These are phyloP conservation scores for Fusarium sp. DNA, from an alignment of 2,329 filamentous ascomycete species.

Conservation along the genomic window DNA sequence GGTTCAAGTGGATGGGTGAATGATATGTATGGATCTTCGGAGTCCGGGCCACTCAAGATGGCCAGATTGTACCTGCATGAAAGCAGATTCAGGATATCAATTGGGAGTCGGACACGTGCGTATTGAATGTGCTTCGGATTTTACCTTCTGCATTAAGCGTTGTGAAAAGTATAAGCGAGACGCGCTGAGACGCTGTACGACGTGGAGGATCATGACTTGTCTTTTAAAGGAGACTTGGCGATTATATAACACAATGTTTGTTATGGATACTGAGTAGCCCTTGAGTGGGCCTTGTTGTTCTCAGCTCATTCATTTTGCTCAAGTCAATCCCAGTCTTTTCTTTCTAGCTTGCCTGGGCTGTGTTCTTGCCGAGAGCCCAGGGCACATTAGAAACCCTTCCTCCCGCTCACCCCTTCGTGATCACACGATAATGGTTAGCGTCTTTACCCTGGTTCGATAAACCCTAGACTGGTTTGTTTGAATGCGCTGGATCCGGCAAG, in stretches of 20 bases:
- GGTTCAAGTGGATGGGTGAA: constrained; percentile 14
- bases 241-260: neutral
- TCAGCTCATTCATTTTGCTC: constrained; percentile 27
- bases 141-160: constrained; percentile 23
- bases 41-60: constrained; percentile 38
- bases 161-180: constrained; percentile 14
- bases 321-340: constrained; percentile 18
- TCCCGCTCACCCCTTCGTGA: constrained; percentile 17
- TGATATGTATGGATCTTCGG: constrained; percentile 40
- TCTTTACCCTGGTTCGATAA: constrained; percentile 10
- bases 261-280: constrained; percentile 2
- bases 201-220: constrained; percentile 12
- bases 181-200: constrained; percentile 14
- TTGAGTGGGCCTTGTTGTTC: constrained; percentile 7
- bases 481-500: constrained; percentile 35
- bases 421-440: constrained; percentile 22
- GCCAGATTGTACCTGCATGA: constrained; percentile 46
- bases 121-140: constrained; percentile 1
- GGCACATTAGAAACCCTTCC: constrained; percentile 31
- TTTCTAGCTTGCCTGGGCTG: constrained; percentile 15
- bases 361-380: constrained; percentile 17
- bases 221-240: neutral
- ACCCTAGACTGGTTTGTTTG: constrained; percentile 31
- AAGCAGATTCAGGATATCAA: constrained; percentile 26
- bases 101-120: constrained; percentile 36